Base-by-base conservation (phyloP, 2,329 filamentous ascomycete species). In the Colletotrichum incanum region DNA sequence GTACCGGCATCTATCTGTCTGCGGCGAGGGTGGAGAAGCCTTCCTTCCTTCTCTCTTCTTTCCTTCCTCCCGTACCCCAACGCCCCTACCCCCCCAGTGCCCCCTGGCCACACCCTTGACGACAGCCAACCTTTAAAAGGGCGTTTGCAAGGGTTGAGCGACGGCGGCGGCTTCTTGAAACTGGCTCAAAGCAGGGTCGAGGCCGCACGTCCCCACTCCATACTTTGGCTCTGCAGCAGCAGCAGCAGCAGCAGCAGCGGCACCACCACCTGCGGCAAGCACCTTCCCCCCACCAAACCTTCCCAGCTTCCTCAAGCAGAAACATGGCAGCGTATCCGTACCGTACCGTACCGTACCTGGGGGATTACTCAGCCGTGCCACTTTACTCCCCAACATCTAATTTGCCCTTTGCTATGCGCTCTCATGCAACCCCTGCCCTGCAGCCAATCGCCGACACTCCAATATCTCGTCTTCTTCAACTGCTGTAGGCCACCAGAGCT, bases 151-250 rank as follows among this genome's bases (percentile, higher is more conserved):
- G 69, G 69, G 59, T 72, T 59, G 34, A 39, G 58, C 50, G 49
- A 61, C 50, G 52, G 65, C 67, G 55, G 67, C 65, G 65, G 65
- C 65, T 69, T 69, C 65, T 47, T 72, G 69, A 72, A 72, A 72
- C 69, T 69, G 69, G 65, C 65, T 72, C 65, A 68, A 31, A 68
- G 58, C 69, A 72, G 69, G 69, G 69, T 41, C 60, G 52, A 62
- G 41, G 55, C 55, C 55, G 37, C 55, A 61, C 37, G 62, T 63
- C 65, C 69, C 58, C 58, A 68, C 52, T 6, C 65, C 49, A 62
- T 28, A 23, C 62, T 60, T 66, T 56, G 68, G 65, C 58, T 58
- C 34, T 67, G 50, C 65, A 71, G 58, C 56, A 49, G 60, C 43
- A 43, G 23, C 56, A 59, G 23, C 67, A 56, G n/a, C 39, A 31